Percentiles rank a stretch among this genome's conserved stretches.
Conservation (phyloP, 305 asterid genomes). For the Plantago rigida region DNA sequence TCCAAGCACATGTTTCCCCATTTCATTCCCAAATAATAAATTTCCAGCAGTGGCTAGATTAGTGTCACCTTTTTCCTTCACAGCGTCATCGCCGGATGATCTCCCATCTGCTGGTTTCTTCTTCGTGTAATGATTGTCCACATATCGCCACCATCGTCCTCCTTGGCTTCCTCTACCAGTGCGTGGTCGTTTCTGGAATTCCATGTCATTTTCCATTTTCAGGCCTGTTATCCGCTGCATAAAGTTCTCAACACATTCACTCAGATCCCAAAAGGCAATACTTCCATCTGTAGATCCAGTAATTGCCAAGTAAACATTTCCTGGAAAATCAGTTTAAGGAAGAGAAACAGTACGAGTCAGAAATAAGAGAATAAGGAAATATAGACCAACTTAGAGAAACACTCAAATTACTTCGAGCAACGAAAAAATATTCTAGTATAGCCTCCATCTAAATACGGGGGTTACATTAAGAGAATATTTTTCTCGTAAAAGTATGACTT, state of each 20-base stretch:
- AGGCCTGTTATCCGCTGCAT: slow-evolving; percentile 50
- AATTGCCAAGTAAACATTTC: slow-evolving; percentile 48
- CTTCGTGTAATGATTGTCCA: slow-evolving; percentile 36
- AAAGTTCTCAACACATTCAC: slow-evolving; percentile 57
- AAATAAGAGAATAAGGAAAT: slow-evolving; percentile 4
- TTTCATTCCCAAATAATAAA: slow-evolving; percentile 24
- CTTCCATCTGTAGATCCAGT: slow-evolving; percentile 92
- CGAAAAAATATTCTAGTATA: slow-evolving; percentile 2
- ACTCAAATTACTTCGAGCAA: slow-evolving; percentile 14
- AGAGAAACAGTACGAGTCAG: slow-evolving; percentile 1
- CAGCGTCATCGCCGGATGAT: slow-evolving; percentile 22
- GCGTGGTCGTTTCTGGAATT: slow-evolving; percentile 70
- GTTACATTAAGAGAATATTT: not conserved
- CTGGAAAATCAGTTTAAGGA: slow-evolving; percentile 29
- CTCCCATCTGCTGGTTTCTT: slow-evolving; percentile 29
- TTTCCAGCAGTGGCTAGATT: slow-evolving; percentile 26
- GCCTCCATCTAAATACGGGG: not conserved
- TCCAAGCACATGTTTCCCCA: slow-evolving; percentile 29
- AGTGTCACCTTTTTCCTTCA: slow-evolving; percentile 26
- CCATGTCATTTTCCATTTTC: slow-evolving; percentile 45
- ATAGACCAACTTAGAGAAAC: slow-evolving; percentile 9
- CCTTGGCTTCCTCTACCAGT: slow-evolving; percentile 99
- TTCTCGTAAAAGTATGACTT: too few species aligned
- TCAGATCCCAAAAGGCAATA: slow-evolving; percentile 80
- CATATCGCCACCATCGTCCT: slow-evolving; percentile 68